These are phyloP conservation scores for Eragrostis tef DNA, from an alignment of 202 grass and related monocot genomes.

Conservation along the genomic window DNA sequence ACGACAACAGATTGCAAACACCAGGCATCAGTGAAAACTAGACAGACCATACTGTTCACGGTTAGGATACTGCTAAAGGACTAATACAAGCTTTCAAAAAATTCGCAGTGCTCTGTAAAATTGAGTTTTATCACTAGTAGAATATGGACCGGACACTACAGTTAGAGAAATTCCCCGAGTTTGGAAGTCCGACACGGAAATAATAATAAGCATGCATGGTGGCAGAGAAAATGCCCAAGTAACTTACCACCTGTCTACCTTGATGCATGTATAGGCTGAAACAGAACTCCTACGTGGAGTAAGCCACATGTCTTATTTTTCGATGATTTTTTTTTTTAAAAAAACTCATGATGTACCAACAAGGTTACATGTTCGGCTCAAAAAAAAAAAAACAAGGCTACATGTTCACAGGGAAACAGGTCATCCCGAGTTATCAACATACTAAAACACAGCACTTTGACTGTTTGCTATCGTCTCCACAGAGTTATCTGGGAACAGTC, in stretches of 20 bases:
- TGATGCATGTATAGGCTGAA: not conserved
- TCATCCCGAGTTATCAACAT: not conserved
- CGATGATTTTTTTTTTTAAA: too few species aligned
- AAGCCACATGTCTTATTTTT: too few species aligned
- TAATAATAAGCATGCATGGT: not conserved
- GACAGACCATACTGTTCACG: not conserved
- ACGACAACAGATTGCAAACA: not conserved
- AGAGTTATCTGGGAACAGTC: not conserved
- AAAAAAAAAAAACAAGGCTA: too few species aligned
- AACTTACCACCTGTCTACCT: not conserved
- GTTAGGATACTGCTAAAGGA: not conserved
- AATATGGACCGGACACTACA: not conserved
- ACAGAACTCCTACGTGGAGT: not conserved
- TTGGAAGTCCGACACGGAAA: not conserved
- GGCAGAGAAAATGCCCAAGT: not conserved
- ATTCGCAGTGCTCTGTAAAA: not conserved
- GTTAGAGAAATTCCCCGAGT: not conserved
- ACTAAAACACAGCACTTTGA: not conserved
- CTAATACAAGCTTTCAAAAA: conserved; percentile 6
- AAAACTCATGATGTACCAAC: too few species aligned
- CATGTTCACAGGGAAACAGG: too few species aligned
- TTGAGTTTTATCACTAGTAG: not conserved
- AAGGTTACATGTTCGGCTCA: too few species aligned
- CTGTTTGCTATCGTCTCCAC: not conserved
- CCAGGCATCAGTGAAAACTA: conserved; percentile 8